Base-by-base conservation (phyloP, 2,329 filamentous ascomycete species). In the Monilinia vaccinii-corymbosi region DNA sequence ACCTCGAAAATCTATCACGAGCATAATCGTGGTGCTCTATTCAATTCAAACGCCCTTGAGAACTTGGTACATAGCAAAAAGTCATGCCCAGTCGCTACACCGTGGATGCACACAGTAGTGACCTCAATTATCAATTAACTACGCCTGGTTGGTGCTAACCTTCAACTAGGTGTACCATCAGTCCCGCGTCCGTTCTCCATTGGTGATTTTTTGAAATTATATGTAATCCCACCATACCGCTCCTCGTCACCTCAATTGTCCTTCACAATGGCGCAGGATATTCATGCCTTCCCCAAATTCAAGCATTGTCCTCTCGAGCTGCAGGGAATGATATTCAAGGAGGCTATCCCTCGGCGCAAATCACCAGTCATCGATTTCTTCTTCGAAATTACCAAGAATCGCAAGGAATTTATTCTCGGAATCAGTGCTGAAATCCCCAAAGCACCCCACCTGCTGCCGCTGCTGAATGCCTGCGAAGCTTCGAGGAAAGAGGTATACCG, bases 321-420 rank as follows among this genome's bases (percentile, higher is more conserved):
- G 11, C 51, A 21, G 38, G 3, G 0, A 16, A 6, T 18, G 51
- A n/a, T 53, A 3, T 44, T 53, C 13, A 16, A 23, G n/a, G 25
- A 18, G n/a, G 51, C 38, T 13, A 31, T 53, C 9, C 38, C 38
- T 44, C 5, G 16, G 32, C 25, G 38, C 4, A 32, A 44, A 21
- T 44, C n/a, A 7, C 38, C n/a, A 32, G 38, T 53, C 13, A 13
- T 21, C 1, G 51, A 53, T 53, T 44, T 53, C 28, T 44, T 16
- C 18, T 23, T 53, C 18, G 1, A 2, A n/a, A 6, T 53, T 5
- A 0, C 4, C n/a, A 1, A 2, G 1, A 1, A 23, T 7, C 4
- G 7, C 11, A 0, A 2, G 25, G 9, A 11, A 6, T 23, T 23
- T 16, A 5, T 16, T 28, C 1, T 53, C 32, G n/a, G 21, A 10